Percentiles rank a stretch among this genome's conserved stretches.
phyloP scores from a whole-genome alignment of 768 basidiomycete species.

The Leccinum ochraceum region DNA sequence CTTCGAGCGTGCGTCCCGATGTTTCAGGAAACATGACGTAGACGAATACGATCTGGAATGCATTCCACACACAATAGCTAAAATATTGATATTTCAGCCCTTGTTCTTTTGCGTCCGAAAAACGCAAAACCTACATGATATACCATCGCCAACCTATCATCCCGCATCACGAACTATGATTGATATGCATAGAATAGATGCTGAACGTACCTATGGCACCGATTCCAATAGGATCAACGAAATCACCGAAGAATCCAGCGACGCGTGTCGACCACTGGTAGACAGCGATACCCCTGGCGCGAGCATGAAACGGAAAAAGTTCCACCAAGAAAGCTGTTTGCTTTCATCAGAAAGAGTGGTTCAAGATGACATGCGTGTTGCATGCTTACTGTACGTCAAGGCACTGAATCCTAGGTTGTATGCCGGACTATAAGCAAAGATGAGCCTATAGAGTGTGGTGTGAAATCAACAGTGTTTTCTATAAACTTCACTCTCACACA shows the following conservation, averaged over 20 bases:
- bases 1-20: slow-evolving; percentile 21
- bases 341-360: not conserved
- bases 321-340: slow-evolving; percentile 58
- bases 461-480: not conserved
- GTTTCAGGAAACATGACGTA: slow-evolving; percentile 24
- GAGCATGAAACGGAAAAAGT: slow-evolving; percentile 60
- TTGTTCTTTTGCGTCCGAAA: not conserved
- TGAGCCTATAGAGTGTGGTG: slow-evolving; percentile 4
- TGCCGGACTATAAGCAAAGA: slow-evolving; percentile 4
- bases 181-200: not conserved
- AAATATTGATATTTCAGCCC: not conserved
- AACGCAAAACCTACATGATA: slow-evolving; percentile 4
- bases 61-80: slow-evolving; percentile 22
- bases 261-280: slow-evolving; percentile 60
- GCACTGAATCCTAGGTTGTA: slow-evolving; percentile 7
- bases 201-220: slow-evolving; percentile 2
- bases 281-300: slow-evolving; percentile 60
- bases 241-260: slow-evolving; percentile 1
- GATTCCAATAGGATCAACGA: slow-evolving; percentile 15
- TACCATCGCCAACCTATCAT: slow-evolving; percentile 16
- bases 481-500: slow-evolving; percentile 3
- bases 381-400: slow-evolving; percentile 6
- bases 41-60: slow-evolving; percentile 15
- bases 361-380: too few species aligned
- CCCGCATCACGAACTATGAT: not conserved